Base-by-base conservation (phyloP, 2,329 filamentous ascomycete species). In the Hawksworthiomyces lignivorus region DNA sequence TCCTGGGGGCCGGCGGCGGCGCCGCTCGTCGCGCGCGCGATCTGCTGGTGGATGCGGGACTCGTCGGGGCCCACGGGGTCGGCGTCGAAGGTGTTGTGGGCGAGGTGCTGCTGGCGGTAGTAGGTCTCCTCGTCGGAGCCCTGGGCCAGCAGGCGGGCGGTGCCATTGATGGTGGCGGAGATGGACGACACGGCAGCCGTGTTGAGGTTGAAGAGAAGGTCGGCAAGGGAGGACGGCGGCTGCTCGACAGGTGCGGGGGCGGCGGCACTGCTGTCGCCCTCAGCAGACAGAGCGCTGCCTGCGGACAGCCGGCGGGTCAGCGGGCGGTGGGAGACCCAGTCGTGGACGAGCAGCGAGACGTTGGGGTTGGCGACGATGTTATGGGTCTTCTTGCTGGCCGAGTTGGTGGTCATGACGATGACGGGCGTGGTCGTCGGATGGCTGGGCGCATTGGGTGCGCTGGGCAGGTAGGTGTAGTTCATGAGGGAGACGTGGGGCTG, bases 401-500 rank as follows among this genome's bases (percentile, higher is more conserved):
- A 79, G 53, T 87, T 87, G 34, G 84, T 94, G 43, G 92, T 97
- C 84, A 90, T 89, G 71, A 97, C 84, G 58, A 97, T 94, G 50
- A 88, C 84, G n/a, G 87, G 82, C 27, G 26, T 22, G 4, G 36
- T 10, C 7, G 26, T 9, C 24, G 44, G 20, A 27, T 30, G 12
- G 22, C 30, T 17, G 21, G 46, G 26, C 29, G 77, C 74, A 62
- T 80, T 83, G 29, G 80, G 81, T 14, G 84, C 86, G 6, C 74
- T 80, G 29, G 88, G 84, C 18, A 98, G 83, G 66, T 96, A 97
- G 57, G 92, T 97, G 70, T 97, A 97, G 70, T 94, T 96, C 92
- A 98, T 98, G 50, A 98, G 79, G 28, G 88, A 94, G 51, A 97
- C 87, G 61, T 97, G 87, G 9, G 92, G 92, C 49, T 80, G 72